Evolutionary conservation across 441 rosid genomes (phyloP), one percentile per base, ranked within the genome.

Genomic region (Dalechampia spathulata): DNA sequence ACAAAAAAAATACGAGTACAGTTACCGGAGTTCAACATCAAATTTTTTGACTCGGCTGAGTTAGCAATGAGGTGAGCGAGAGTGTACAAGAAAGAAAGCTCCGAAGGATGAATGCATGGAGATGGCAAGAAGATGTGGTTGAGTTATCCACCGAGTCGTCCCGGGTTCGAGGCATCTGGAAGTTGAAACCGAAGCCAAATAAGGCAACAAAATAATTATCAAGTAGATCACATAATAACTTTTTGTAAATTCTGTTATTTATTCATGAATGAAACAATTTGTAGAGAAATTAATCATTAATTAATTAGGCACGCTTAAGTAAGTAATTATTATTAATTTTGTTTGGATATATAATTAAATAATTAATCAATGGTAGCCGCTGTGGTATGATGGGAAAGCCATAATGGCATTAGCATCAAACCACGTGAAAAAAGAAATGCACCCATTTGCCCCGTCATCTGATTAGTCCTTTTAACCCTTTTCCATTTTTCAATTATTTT

Each of bases 131-230:
- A 21, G 67, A 62, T 73, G 74, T 60, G 76, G 73, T 58, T 69
- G 74, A 71, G 79, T 76, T 60, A 65, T 46, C 72, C 72, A 49
- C 81, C 85, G 74, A 79, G 90, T 82, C 90, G 78, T 87, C 92
- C 96, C 81, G 77, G 69, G 83, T 83, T 77, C 69, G 19, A 13
- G 17, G 13, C 28, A 23, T 25, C 46, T 54, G 30, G 59, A 17
- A 48, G 12, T 14, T n/a, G 40, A 44, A 53, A 26, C 7, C 16
- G 27, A 30, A 17, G 56, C 15, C 10, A 45, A 48, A 55, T 55
- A 46, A 5, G 30, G 26, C 11, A 22, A n/a, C 2, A 6, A n/a
- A 2, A 28, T 13, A 44, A 32, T 16, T 21, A 49, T 51, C 17
- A 52, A 13, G 27, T 12, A 49, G 25, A 25, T 39, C 26, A 30